phyloP scores from a whole-genome alignment of 2,329 filamentous ascomycete genomes.

The Lecanicillium sp. region DNA sequence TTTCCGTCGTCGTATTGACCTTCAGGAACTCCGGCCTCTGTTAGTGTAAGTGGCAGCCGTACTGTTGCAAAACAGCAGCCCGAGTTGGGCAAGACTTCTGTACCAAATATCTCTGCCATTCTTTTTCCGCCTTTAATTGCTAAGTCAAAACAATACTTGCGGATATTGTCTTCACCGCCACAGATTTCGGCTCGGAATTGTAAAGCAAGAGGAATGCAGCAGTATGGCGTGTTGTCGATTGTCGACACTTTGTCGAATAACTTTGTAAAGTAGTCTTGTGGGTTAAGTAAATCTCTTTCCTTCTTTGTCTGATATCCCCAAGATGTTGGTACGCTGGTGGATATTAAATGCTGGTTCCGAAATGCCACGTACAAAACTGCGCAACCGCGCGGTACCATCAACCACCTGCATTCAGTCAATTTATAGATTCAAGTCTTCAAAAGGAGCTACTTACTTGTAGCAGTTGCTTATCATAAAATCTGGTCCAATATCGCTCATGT shows the following conservation, averaged over 20 bases:
- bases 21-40: conserved; percentile 36
- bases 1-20: conserved; percentile 7
- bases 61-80: conserved; percentile 1
- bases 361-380: conserved; percentile 61
- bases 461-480: conserved; percentile 69
- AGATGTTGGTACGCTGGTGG: conserved; percentile 60
- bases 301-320: conserved; percentile 50
- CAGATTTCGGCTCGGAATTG: conserved; percentile 52
- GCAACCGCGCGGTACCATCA: conserved; percentile 61
- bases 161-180: conserved; percentile 56
- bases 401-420: conserved; percentile 41
- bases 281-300: conserved; percentile 8
- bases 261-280: conserved; percentile 45
- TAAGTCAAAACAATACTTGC: conserved; percentile 46
- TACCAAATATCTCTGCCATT: conserved; percentile 44
- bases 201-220: conserved; percentile 54
- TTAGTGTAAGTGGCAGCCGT: neutral
- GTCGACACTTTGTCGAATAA: conserved; percentile 63
- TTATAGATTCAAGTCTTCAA: too few relatives aligned
- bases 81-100: neutral
- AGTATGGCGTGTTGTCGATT: conserved; percentile 53
- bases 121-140: conserved; percentile 45
- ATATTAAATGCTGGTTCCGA: conserved; percentile 58
- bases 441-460: conserved; percentile 44
- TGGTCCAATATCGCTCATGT: conserved; percentile 48